phyloP scores from a whole-genome alignment of 1,139 yeast genomes.

The Kazachstania sp. region DNA sequence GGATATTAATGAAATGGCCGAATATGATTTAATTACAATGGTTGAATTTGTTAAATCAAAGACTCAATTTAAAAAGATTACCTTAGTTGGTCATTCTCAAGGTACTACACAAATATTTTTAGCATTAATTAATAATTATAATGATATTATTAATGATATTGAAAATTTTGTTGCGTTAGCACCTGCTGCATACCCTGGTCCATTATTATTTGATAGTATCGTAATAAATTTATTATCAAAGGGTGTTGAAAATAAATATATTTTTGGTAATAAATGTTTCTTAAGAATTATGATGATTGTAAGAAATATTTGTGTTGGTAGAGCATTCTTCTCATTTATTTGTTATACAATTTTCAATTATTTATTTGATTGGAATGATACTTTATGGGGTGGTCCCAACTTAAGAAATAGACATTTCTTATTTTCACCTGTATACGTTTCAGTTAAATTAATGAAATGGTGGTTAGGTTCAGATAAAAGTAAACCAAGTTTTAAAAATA shows the following conservation, averaged over 20 bases:
- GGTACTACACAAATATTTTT: constrained; percentile 83
- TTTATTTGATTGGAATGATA: constrained; percentile 78
- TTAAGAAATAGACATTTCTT: constrained; percentile 66
- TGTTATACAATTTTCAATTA: constrained; percentile 77
- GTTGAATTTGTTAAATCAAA: constrained; percentile 49
- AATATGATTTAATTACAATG: constrained; percentile 65
- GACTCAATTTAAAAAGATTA: constrained; percentile 38
- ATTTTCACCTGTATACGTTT: constrained; percentile 79
- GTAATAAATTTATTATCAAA: constrained; percentile 39
- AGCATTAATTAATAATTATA: constrained; percentile 41
- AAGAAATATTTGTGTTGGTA: constrained; percentile 40
- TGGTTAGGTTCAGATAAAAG: constrained; percentile 46
- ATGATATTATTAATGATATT: constrained; percentile 42
- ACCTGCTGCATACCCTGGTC: constrained; percentile 87
- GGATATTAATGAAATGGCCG: constrained; percentile 77
- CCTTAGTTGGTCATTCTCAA: constrained; percentile 79
- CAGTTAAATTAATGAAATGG: constrained; percentile 80
- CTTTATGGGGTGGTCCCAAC: constrained; percentile 58
- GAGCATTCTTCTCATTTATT: constrained; percentile 46
- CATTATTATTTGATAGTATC: constrained; percentile 47
- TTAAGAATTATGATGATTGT: constrained; percentile 49
- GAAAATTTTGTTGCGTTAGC: constrained; percentile 69
- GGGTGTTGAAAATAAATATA: constrained; percentile 35
- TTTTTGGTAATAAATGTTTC: constrained; percentile 57
- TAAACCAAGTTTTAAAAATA: constrained; percentile 22